Evolutionary conservation across 2,329 filamentous ascomycete species (phyloP), one percentile per base, ranked within the genome.

Genomic region (Monosporascus sp.): DNA sequence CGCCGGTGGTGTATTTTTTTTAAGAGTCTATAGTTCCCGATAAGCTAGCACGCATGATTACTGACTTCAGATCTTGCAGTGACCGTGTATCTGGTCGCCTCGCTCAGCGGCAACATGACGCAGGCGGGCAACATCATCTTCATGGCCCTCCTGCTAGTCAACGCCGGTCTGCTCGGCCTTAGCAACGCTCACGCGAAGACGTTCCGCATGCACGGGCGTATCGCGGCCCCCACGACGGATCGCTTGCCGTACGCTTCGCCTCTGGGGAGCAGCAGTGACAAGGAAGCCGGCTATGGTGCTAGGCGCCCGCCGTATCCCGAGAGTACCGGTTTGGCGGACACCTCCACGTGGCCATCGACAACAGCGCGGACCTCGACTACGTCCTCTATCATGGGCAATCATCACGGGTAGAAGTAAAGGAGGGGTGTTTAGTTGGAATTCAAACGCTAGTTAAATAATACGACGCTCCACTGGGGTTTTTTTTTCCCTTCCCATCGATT

Each of bases 71-170:
- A 14, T 34, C 9, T 14, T 34, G 11, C 31, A 34, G 31, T 85
- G 47, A 69, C 82, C 52, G 81, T 85, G 4, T 86, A 83, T 60
- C 60, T 82, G 3, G 77, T 78, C 44, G 81, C 79, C 6, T 75
- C 77, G 2, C 65, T 84, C 20, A 76, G 77, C 52, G 78, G 75
- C 11, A 84, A 84, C 62, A 75, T 81, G 53, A 75, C 73, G 1
- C 75, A 81, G 60, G 70, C 70, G 0, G 80, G 80, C 3, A 74
- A 78, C 37, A 65, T 83, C 9, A 67, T 79, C 3, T 69, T 85
- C 39, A 72, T 83, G 56, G 65, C 67, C 0, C 65, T 84, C 49
- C 63, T 85, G 48, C 65, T 85, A 11, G 51, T 70, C n/a, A 80
- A 77, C 24, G 80, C 78, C 0, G 79, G 71, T 0, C 56, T 83